Conservation (phyloP, 73 alveolate genomes). For the Tetrahymena thermophila region DNA sequence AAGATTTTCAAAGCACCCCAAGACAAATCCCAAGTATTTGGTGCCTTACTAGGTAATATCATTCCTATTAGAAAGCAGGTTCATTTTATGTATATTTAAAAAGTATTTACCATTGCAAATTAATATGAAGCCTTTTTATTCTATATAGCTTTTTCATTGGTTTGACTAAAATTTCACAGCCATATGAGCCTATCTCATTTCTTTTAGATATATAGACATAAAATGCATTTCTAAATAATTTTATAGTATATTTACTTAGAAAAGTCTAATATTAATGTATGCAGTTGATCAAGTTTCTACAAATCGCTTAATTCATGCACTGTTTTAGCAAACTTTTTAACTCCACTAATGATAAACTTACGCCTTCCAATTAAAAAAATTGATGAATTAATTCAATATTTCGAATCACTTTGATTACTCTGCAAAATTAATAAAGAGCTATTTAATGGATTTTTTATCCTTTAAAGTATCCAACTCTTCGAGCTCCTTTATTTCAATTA, state of each 20-base stretch:
- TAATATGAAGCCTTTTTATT: neutral
- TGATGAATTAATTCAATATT: neutral
- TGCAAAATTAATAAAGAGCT: neutral
- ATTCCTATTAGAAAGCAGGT: neutral
- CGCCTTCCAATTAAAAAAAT: neutral
- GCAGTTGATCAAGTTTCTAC: neutral
- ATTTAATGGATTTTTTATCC: neutral
- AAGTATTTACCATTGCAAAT: neutral
- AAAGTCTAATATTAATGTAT: neutral
- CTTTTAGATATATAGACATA: neutral
- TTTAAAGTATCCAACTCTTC: neutral
- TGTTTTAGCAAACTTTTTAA: neutral
- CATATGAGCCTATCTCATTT: neutral
- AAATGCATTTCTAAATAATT: neutral
- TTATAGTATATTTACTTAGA: neutral
- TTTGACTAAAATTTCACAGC: neutral
- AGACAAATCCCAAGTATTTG: neutral
- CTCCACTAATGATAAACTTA: neutral
- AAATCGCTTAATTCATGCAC: neutral
- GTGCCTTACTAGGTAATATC: neutral
- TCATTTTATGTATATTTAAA: neutral
- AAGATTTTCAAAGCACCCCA: neutral
- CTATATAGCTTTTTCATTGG: neutral
- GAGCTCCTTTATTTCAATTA: neutral
- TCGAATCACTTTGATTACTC: neutral